phyloP scores from a whole-genome alignment of 495 filamentous ascomycete genomes.

The Hyphodiscus hymeniophilus region DNA sequence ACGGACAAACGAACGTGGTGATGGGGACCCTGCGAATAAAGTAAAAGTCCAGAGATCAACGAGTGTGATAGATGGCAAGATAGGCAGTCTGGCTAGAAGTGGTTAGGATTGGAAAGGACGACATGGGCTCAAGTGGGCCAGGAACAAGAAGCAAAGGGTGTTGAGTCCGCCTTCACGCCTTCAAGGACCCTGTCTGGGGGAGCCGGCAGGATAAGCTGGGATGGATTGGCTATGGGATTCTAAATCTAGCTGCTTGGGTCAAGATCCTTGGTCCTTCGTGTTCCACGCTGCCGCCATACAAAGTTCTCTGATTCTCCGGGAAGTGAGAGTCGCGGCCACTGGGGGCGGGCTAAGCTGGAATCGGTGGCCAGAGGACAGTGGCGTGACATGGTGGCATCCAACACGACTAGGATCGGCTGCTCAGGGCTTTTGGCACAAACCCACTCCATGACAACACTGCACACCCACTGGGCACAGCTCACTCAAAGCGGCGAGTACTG shows the following conservation, averaged over 20 bases:
- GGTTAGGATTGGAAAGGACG: conserved; percentile 6
- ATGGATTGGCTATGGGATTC: conserved; percentile 12
- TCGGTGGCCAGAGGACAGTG: not conserved
- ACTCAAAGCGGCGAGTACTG: not conserved
- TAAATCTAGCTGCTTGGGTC: conserved; percentile 12
- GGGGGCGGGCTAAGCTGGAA: not conserved
- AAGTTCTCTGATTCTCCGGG: too few relatives aligned
- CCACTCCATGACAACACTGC: not conserved
- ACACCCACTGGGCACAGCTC: too few relatives aligned
- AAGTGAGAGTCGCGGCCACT: not conserved
- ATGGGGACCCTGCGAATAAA: conserved; percentile 25
- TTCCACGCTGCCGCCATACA: conserved; percentile 13
- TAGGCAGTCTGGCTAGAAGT: conserved; percentile 15
- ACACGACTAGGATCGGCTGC: not conserved
- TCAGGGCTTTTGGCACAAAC: not conserved
- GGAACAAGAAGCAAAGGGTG: conserved; percentile 12
- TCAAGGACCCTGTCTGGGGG: conserved; percentile 8
- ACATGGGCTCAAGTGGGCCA: conserved; percentile 20
- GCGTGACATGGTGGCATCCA: not conserved
- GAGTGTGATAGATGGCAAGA: conserved; percentile 21
- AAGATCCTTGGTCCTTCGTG: conserved; percentile 4
- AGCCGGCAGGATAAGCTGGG: conserved; percentile 17
- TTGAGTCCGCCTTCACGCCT: conserved; percentile 14
- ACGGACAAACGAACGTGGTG: conserved; percentile 18
- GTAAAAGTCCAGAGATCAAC: conserved; percentile 14